Base-by-base conservation (phyloP, 2,329 filamentous ascomycete genomes). In the Xylariaceae sp. region DNA sequence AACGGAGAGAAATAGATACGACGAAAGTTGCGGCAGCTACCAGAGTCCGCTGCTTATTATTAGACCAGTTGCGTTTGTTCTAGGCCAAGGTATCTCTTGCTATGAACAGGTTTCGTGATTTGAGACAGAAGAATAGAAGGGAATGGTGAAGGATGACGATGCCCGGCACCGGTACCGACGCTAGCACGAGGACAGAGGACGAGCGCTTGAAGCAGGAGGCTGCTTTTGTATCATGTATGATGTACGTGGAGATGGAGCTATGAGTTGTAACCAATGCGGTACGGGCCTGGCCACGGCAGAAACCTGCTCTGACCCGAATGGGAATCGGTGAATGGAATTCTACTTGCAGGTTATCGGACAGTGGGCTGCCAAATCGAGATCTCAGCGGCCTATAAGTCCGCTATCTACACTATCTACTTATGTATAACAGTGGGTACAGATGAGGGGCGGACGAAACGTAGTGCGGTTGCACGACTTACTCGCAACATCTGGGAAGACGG, bases 141-240 rank as follows among this genome's bases (percentile, higher is more conserved):
- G n/a, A 29, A 23, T 36, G 30, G 2, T 32, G 3, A 29, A 44
- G 32, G 36, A 36, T 3, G 43, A 39, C 16, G 35, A 50, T 42
- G 45, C 40, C 35, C 45, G 26, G 51, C 45, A 57, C 24, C 50
- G 48, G 50, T 29, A 32, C 51, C 46, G 50, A 57, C 16, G 29
- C 37, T 46, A 55, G 41, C 36, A 50, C 9, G 16, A 37, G 33
- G 33, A 7, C 6, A 18, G 16, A 37, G 33, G 16, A 37, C 7
- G 33, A 32, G 9, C 4, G 15, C 20, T 26, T 42, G 39, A 20
- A 39, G 20, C 16, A 53, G 46, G 51, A 55, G 51, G 44, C 36
- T 43, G 35, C 45, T 35, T 16, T 32, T 44, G 16, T 51, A 47
- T 46, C 36, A 56, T 47, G 56, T 56, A 56, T 49, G 53, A 59